A percentile compares a stretch with the other conserved stretches of the same genome.
Evolutionary conservation across 345 rosid species (phyloP).

Genomic region (Hevea brasiliensis): DNA sequence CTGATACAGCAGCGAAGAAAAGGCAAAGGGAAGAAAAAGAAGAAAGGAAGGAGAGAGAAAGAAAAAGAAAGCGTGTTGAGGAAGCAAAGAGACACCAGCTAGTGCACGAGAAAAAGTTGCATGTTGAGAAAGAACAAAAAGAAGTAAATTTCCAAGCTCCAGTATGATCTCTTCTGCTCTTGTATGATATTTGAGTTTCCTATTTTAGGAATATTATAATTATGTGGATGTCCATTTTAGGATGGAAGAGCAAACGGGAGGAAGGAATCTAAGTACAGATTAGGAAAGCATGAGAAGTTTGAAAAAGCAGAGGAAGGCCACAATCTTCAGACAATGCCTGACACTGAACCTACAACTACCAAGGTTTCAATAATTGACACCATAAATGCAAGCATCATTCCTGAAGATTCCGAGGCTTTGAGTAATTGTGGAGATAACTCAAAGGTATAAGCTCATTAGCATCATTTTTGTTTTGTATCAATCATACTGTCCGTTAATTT

Average conservation of each 20-base stretch:
- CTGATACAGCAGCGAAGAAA: conserved; percentile 69
- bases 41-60: conserved; percentile 66
- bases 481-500: not conserved
- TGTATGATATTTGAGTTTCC: not conserved
- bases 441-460: conserved; percentile 47
- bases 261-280: conserved; percentile 35
- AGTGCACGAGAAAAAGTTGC: conserved; percentile 47
- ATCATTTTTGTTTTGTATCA: not conserved
- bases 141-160: conserved; percentile 41
- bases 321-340: conserved; percentile 26
- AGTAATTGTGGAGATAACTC: conserved; percentile 33
- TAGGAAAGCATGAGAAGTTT: conserved; percentile 33
- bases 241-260: conserved; percentile 37
- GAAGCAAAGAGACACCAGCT: conserved; percentile 59
- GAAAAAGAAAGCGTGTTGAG: conserved; percentile 63
- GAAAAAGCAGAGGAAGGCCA: conserved; percentile 26
- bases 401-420: conserved; percentile 27
- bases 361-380: conserved; percentile 34
- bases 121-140: conserved; percentile 47
- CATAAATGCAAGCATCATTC: conserved; percentile 29
- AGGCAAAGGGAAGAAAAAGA: conserved; percentile 74
- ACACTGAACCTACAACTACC: conserved; percentile 28
- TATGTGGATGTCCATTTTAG: conserved; percentile 27
- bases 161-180: conserved; percentile 33
- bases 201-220: conserved; percentile 14